These are phyloP conservation scores for Phylloporus gajari DNA, from an alignment of 1,284 basidiomycete genomes.

Conservation along the genomic window DNA sequence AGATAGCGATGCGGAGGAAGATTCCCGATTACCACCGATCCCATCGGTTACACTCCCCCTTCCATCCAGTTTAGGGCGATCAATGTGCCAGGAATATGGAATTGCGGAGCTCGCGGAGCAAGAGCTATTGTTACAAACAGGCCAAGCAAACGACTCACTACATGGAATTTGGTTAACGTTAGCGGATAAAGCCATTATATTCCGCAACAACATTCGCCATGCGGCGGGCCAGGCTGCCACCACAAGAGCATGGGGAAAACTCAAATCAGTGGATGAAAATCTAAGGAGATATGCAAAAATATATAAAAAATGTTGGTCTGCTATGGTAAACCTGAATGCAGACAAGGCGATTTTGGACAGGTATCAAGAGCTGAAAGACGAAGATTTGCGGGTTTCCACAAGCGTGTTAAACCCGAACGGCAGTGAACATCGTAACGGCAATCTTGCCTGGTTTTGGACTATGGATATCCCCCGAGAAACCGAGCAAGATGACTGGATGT, in stretches of 20 bases:
- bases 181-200: neutral
- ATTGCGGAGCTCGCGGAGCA: neutral
- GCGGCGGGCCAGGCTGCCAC: neutral
- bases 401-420: neutral
- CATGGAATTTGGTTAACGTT: neutral
- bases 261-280: neutral
- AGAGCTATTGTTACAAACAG: neutral
- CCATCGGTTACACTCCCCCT: too few species aligned
- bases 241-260: neutral
- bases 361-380: neutral
- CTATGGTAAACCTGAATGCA: neutral
- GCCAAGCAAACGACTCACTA: conserved; percentile 6
- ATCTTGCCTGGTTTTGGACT: conserved; percentile 2
- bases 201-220: neutral
- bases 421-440: neutral
- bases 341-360: neutral
- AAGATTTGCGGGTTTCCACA: neutral
- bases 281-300: neutral
- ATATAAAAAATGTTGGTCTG: neutral
- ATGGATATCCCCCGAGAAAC: conserved; percentile 1
- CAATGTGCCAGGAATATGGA: too few species aligned
- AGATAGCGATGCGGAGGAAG: too few species aligned
- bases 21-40: too few species aligned
- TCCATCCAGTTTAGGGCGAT: too few species aligned
- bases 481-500: conserved; percentile 5